A percentile compares a stretch with the other conserved stretches of the same genome.
Evolutionary conservation across 2,329 filamentous ascomycete genomes (phyloP).

Genomic region (Bipolaris bicolor): DNA sequence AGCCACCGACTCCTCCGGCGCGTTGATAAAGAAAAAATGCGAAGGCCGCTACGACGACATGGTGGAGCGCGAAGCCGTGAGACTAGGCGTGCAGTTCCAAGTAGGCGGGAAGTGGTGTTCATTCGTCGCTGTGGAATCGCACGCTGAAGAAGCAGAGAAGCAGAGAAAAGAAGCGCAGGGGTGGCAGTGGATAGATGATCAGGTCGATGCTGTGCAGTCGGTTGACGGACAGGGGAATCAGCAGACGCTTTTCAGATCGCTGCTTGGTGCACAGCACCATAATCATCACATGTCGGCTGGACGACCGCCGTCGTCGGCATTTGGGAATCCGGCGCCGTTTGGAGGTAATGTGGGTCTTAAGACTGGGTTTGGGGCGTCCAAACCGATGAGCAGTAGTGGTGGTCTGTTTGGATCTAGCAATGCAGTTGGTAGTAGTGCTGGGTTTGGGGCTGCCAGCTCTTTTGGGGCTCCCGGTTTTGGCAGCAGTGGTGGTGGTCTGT

Average conservation of each 20-base stretch:
- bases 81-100: conserved; percentile 69
- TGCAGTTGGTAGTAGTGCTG: neutral
- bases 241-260: too few species aligned
- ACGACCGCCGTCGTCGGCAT: too few species aligned
- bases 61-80: conserved; percentile 69
- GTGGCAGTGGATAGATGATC: conserved; percentile 39
- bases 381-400: neutral
- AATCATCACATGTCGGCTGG: too few species aligned
- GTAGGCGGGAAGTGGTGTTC: conserved; percentile 74
- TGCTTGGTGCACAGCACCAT: too few species aligned
- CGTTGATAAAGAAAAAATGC: conserved; percentile 49
- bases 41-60: conserved; percentile 63
- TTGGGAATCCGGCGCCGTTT: too few species aligned
- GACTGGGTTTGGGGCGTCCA: neutral
- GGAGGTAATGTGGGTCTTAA: too few species aligned
- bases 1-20: conserved; percentile 48
- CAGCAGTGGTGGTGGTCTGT: neutral
- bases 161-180: conserved; percentile 17
- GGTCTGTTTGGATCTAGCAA: conserved; percentile 1
- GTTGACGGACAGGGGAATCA: neutral
- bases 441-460: neutral
- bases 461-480: neutral
- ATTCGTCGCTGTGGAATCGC: conserved; percentile 69
- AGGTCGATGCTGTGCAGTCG: neutral
- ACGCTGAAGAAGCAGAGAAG: conserved; percentile 4